phyloP scores from a whole-genome alignment of 2,329 filamentous ascomycete species.

The Diaporthe destruens region DNA sequence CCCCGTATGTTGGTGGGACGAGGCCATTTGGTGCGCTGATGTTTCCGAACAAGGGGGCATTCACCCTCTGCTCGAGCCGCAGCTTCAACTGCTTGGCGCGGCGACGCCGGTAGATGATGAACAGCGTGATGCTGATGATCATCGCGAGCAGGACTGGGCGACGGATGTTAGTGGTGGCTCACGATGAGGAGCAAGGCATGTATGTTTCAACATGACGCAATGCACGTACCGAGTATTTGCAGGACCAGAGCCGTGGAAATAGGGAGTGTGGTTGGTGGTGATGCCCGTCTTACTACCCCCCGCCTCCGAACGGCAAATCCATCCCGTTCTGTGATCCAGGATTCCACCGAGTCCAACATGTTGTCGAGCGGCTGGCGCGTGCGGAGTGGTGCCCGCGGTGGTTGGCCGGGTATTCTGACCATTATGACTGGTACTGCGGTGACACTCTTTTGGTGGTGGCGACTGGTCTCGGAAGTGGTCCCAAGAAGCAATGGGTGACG shows the following conservation, averaged over 20 bases:
- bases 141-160: slow-evolving; percentile 16
- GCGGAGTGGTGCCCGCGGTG: slow-evolving; percentile 7
- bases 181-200: neutral
- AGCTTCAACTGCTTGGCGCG: neutral
- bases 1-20: slow-evolving; percentile 27
- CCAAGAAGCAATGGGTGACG: neutral
- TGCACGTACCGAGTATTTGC: slow-evolving; percentile 30
- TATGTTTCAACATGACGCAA: neutral
- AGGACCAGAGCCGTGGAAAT: slow-evolving; percentile 25
- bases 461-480: slow-evolving; percentile 12
- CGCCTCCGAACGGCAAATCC: slow-evolving; percentile 23
- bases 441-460: slow-evolving; percentile 7
- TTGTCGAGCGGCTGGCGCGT: slow-evolving; percentile 29
- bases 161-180: neutral
- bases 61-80: neutral
- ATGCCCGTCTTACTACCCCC: neutral
- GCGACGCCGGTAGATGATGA: slow-evolving; percentile 7
- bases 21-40: slow-evolving; percentile 36
- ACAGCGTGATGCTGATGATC: slow-evolving; percentile 14
- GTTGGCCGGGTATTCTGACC: slow-evolving; percentile 22
- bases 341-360: slow-evolving; percentile 26
- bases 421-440: slow-evolving; percentile 10
- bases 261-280: neutral
- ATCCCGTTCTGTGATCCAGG: slow-evolving; percentile 4
- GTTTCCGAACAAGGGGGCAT: slow-evolving; percentile 10